Base-by-base conservation (phyloP, 163 green algal genomes). In the Volvox carteri region DNA sequence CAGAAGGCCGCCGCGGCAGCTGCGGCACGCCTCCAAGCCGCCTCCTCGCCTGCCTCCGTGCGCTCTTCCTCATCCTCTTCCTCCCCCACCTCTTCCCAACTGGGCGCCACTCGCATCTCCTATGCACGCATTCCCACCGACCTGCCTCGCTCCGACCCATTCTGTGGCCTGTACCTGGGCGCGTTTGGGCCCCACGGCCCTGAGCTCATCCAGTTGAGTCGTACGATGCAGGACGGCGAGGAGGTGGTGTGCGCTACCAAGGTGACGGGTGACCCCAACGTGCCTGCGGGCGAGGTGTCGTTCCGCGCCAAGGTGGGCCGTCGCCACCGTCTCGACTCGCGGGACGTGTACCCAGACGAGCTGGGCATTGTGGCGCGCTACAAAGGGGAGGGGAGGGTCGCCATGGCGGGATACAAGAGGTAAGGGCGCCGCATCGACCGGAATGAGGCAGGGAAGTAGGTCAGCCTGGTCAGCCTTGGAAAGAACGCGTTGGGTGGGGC, bases 261-360 rank as follows among this genome's bases (percentile, higher is more conserved):
- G 90, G 76, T 99, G 14, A 99, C 97, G n/a, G 97, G 97, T 0
- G 97, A 99, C 90, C 67, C 81, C 18, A 98, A 98, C 76, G 97
- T 99, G 76, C 97, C 97, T 4, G 95, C 96, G 0, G 97, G 97
- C 54, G 86, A 89, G 54, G 62, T 92, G 14, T 90, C 91, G 6
- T 95, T 95, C 91, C 80, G 86, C 4, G 91, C 81, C 12, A 88
- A 88, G 41, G 83, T 91, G 65, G 90, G 93, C 14, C 86, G 90
- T 37, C 84, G 89, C 18, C 86, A 94, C 72, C 70, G 92, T 35
- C 81, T 97, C 46, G 81, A 92, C 60, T 39, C 91, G 21, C 85
- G 86, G 7, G 95, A 95, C n/a, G 90, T 95, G 72, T 98, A 98
- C 94, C 95, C 96, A 0, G 94, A 96, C 1, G 95, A 98, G 87